These are phyloP conservation scores for Balamuthia mandrillaris DNA, from an alignment of 208 protist species.

Conservation along the genomic window DNA sequence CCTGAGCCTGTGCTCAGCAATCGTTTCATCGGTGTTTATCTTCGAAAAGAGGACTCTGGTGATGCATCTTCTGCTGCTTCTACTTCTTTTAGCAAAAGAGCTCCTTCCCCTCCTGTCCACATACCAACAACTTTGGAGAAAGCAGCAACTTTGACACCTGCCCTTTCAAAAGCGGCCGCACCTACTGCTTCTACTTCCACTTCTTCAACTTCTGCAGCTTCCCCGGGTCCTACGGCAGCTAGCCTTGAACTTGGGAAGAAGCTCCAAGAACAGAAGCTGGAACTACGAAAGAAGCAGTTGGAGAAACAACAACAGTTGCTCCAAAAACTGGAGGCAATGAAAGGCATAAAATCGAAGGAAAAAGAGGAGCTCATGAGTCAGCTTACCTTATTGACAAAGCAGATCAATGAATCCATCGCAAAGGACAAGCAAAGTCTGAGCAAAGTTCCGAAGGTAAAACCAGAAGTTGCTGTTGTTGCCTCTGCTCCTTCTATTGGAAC, in stretches of 20 bases:
- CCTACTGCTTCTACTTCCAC: background rate
- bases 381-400: background rate
- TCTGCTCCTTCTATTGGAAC: background rate
- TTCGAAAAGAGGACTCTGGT: background rate
- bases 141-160: too few species aligned
- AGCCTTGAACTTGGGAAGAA: background rate
- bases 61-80: background rate
- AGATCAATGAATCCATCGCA: conserved; percentile 15
- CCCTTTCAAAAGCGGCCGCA: too few species aligned
- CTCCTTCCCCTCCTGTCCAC: background rate
- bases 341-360: background rate
- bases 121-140: background rate
- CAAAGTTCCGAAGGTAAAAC: background rate
- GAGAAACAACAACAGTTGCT: background rate
- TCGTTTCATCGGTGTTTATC: background rate
- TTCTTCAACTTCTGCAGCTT: background rate
- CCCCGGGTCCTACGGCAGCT: background rate
- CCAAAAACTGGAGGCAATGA: background rate
- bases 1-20: conserved; percentile 9
- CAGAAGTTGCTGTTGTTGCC: too few species aligned
- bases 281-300: background rate
- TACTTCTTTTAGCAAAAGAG: background rate
- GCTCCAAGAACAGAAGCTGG: conserved; percentile 32
- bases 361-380: conserved; percentile 15
- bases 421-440: background rate